These are phyloP conservation scores for Stemphylium lycopersici DNA, from an alignment of 2,329 filamentous ascomycete genomes.

Conservation along the genomic window DNA sequence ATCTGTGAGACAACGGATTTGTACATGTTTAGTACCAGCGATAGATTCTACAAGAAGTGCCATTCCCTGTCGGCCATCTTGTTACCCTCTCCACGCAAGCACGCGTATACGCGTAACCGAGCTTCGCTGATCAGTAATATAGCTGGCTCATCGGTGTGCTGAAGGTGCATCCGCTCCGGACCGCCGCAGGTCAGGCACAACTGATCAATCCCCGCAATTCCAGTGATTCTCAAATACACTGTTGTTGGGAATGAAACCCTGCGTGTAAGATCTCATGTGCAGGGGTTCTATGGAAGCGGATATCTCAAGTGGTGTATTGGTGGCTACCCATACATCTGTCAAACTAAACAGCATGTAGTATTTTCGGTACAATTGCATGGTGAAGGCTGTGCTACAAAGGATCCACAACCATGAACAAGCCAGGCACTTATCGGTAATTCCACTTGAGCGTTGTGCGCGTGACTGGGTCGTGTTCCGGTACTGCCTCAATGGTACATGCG, in stretches of 20 bases:
- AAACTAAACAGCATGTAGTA: too few relatives aligned
- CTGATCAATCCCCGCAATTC: constrained; percentile 11
- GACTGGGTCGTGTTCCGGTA: not conserved
- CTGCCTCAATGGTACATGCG: not conserved
- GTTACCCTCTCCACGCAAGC: not conserved
- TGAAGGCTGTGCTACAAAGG: too few relatives aligned
- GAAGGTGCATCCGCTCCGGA: constrained; percentile 18
- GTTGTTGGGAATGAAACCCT: constrained; percentile 8
- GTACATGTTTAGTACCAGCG: too few relatives aligned
- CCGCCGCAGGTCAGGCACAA: constrained; percentile 8
- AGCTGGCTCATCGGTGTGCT: constrained; percentile 19
- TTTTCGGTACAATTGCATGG: too few relatives aligned
- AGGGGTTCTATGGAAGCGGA: constrained; percentile 5
- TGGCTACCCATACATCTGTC: too few relatives aligned
- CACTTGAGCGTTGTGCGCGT: not conserved
- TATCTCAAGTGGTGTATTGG: too few relatives aligned
- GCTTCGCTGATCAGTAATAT: constrained; percentile 8
- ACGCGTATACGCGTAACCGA: not conserved
- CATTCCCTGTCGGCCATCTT: not conserved
- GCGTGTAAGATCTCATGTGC: constrained; percentile 4
- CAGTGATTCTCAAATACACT: not conserved
- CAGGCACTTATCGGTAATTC: not conserved
- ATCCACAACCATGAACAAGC: too few relatives aligned
- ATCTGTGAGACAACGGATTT: too few relatives aligned
- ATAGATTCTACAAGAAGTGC: too few relatives aligned